Evolutionary conservation across 768 basidiomycete genomes (phyloP).

Genomic region (Panaeolus cyanescens): DNA sequence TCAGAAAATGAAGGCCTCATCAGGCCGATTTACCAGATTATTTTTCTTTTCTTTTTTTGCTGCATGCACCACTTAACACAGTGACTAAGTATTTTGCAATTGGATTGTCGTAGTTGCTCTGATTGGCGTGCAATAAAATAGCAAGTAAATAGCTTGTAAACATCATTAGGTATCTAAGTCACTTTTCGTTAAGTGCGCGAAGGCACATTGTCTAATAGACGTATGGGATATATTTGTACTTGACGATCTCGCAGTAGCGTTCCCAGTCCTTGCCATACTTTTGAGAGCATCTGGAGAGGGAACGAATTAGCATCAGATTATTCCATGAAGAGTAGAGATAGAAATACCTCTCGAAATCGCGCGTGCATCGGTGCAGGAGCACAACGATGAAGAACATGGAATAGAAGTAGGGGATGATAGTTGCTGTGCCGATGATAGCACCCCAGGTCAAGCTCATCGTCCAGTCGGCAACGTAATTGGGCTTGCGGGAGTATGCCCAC

Average conservation of each 20-base stretch:
- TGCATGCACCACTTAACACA: background rate
- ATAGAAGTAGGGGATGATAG: constrained; percentile 94
- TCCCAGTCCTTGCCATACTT: constrained; percentile 99
- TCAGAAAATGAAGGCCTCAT: too few relatives aligned
- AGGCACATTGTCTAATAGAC: constrained; percentile 57
- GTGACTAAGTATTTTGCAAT: background rate
- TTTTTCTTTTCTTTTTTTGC: too few relatives aligned
- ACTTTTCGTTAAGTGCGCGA: background rate
- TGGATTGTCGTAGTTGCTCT: background rate
- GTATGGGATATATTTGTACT: constrained; percentile 88
- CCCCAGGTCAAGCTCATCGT: constrained; percentile 86
- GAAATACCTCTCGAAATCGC: constrained; percentile 87
- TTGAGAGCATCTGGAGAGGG: constrained; percentile 58
- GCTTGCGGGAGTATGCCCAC: constrained; percentile 95
- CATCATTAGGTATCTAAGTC: constrained; percentile 1
- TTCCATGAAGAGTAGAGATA: background rate
- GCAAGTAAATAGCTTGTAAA: background rate
- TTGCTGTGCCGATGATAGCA: constrained; percentile 69
- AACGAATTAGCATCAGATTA: background rate
- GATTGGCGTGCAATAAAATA: background rate
- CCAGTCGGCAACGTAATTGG: constrained; percentile 97
- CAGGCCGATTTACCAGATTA: too few relatives aligned
- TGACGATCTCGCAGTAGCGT: constrained; percentile 82
- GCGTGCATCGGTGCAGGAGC: constrained; percentile 84
- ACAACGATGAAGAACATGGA: constrained; percentile 95